Conservation (phyloP, 768 basidiomycete genomes). For the Leccinum sublutescens region DNA sequence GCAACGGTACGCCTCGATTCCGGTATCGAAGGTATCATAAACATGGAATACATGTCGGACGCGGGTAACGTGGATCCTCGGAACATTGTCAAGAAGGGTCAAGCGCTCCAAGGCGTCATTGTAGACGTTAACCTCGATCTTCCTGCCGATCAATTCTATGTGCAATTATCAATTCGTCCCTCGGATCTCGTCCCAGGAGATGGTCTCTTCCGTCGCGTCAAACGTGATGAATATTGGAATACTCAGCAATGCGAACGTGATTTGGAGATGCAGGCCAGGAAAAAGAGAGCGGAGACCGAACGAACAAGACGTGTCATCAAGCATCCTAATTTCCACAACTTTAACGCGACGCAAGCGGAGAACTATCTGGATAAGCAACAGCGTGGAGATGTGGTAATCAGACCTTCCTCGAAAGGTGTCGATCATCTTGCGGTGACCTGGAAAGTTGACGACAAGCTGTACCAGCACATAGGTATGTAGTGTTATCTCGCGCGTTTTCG, state of each 20-base stretch:
- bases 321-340: conserved; percentile 97
- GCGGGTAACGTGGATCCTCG: conserved; percentile 37
- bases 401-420: conserved; percentile 91
- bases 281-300: conserved; percentile 82
- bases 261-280: conserved; percentile 68
- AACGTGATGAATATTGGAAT: conserved; percentile 65
- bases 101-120: conserved; percentile 77
- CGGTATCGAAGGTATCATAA: conserved; percentile 83
- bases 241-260: conserved; percentile 62
- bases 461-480: conserved; percentile 88
- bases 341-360: conserved; percentile 89
- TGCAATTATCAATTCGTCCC: conserved; percentile 73
- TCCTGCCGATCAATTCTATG: conserved; percentile 57
- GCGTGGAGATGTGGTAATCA: conserved; percentile 92
- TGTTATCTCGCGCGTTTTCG: background rate
- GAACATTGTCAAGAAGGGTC: conserved; percentile 68
- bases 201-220: conserved; percentile 55
- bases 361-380: conserved; percentile 85
- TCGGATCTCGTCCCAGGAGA: conserved; percentile 64
- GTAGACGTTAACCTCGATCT: conserved; percentile 66
- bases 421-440: conserved; percentile 97
- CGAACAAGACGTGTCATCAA: conserved; percentile 85
- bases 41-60: conserved; percentile 56
- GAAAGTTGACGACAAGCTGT: conserved; percentile 96
- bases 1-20: conserved; percentile 84